Evolutionary conservation across 2,329 filamentous ascomycete genomes (phyloP), one percentile per base, ranked within the genome.

Genomic region (Myriosclerotinia scirpicola): DNA sequence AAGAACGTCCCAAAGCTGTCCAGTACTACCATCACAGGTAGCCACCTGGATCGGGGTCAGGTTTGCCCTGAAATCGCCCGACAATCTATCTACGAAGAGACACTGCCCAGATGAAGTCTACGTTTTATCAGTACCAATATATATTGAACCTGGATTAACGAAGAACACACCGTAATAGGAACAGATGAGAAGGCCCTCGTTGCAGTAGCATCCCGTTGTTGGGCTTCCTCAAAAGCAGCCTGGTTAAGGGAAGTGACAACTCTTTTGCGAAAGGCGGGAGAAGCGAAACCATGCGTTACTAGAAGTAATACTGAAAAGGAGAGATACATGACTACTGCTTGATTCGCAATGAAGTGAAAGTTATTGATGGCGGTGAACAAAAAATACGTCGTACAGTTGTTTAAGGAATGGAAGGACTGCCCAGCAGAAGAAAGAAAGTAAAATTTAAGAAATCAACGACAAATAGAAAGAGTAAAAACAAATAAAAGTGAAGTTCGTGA

Each of bases 11-110:
- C 79, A 82, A 65, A 76, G 75, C 68, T 81, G 77, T 1, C 77
- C 78, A 8, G 76, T 72, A 15, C 76, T 77, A 5, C 78, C 76
- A 20, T 75, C 77, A 68, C 80, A 81, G 4, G 75, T 73, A 30
- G 74, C 75, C 6, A 81, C 72, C 55, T 79, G 75, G 26, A 82
- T 74, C 1, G 80, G 80, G 20, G 80, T 80, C 36, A 82, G 73
- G 61, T 82, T 81, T 61, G 79, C 77, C 60, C 80, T 76, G 69
- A 80, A 81, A 67, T 82, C 80, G 9, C 80, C 80, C 3, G 80
- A 80, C n/a, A 79, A 74, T 64, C 79, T 74, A 67, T 82, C 78
- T 48, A 81, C 78, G 68, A 77, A 79, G 61, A 82, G 76, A 65
- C 80, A 82, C 68, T 77, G 74, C 14, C 78, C 79, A 56, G 76